phyloP scores from a whole-genome alignment of 306 rosid species.

The Astragalus membranaceus region DNA sequence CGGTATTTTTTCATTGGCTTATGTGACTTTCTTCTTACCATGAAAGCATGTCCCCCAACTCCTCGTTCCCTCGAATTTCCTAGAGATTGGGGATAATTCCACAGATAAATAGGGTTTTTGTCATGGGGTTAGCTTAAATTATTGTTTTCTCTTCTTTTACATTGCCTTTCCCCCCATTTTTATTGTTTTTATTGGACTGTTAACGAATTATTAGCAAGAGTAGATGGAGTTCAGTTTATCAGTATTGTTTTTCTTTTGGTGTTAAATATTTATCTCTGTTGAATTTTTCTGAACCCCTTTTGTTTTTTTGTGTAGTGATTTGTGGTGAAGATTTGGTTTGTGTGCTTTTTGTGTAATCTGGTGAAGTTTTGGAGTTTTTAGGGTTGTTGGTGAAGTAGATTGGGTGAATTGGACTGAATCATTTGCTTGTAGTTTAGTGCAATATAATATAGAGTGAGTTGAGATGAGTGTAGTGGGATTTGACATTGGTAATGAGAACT shows the following conservation, averaged over 20 bases:
- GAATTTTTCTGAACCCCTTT: neutral
- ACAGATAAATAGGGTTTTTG: neutral
- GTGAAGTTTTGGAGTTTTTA: neutral
- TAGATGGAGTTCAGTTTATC: neutral
- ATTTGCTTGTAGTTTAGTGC: conserved; percentile 1
- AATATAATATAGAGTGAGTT: neutral
- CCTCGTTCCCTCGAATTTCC: neutral
- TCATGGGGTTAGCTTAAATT: conserved; percentile 1
- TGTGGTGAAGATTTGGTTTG: conserved; percentile 16
- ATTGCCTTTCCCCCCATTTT: neutral
- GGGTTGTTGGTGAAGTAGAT: conserved; percentile 14
- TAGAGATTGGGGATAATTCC: neutral
- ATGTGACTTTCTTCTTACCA: conserved; percentile 3
- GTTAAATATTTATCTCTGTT: neutral
- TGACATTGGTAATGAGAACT: conserved; percentile 95
- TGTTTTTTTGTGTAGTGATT: conserved; percentile 17
- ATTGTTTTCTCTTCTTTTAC: neutral
- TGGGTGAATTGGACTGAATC: conserved; percentile 14
- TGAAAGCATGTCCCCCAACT: neutral
- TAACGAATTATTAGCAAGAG: neutral
- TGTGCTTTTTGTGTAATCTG: conserved; percentile 8
- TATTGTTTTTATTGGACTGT: neutral
- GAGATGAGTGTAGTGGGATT: conserved; percentile 89
- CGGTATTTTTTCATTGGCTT: neutral
- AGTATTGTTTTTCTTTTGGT: neutral